Evolutionary conservation across 179 eudicot species (phyloP).

Genomic region (Silene coronaria): DNA sequence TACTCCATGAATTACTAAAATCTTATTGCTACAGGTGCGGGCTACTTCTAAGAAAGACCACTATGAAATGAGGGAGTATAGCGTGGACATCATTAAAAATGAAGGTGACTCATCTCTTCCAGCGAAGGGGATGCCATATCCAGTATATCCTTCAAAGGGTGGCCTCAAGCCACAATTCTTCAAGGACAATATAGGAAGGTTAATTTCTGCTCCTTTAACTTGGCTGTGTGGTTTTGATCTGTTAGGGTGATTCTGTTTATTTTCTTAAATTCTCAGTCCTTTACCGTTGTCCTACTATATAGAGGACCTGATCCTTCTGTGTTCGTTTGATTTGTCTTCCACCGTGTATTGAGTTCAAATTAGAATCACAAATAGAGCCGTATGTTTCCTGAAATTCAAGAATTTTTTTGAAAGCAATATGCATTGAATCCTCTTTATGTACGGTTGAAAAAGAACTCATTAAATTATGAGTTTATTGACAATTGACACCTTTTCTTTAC

Average conservation of each 20-base stretch:
- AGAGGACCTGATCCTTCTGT: background rate
- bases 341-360: background rate
- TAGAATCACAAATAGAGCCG: background rate
- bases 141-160: conserved; percentile 85
- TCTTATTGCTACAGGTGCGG: conserved; percentile 44
- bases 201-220: background rate
- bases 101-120: conserved; percentile 47
- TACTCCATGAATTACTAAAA: conserved; percentile 4
- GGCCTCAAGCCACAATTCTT: conserved; percentile 67
- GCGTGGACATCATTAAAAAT: conserved; percentile 60
- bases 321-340: background rate
- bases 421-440: background rate
- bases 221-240: conserved; percentile 10
- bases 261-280: background rate
- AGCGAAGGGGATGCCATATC: conserved; percentile 59
- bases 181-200: conserved; percentile 67
- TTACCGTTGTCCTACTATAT: background rate
- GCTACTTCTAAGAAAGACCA: conserved; percentile 54
- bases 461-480: background rate
- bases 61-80: conserved; percentile 84
- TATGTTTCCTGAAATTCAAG: background rate
- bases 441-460: background rate
- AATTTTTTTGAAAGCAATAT: background rate
- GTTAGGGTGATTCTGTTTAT: background rate
- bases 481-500: background rate